Percentiles rank a stretch among this genome's conserved stretches.
Conservation (phyloP, 148 eudicot genomes). For the Rheum nobile region DNA sequence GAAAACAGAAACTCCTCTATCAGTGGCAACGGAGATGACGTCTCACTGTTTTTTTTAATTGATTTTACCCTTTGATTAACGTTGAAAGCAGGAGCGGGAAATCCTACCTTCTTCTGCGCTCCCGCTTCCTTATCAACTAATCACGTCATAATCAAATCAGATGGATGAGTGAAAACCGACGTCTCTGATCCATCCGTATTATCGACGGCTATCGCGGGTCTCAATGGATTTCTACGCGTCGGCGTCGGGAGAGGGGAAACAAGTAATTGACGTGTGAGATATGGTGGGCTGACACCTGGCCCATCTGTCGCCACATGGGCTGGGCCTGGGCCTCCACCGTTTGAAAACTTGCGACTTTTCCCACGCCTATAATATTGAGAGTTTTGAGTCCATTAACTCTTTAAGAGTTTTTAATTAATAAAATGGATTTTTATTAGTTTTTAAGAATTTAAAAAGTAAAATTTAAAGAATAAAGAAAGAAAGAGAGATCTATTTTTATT, state of each 20-base stretch:
- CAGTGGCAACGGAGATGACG: neutral
- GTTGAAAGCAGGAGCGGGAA: constrained; percentile 1
- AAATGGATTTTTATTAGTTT: too few species aligned
- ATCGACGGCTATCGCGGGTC: neutral
- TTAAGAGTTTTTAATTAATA: too few species aligned
- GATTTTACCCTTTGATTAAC: neutral
- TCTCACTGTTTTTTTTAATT: neutral
- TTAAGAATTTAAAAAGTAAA: too few species aligned
- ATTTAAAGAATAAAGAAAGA: too few species aligned
- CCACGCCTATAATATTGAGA: too few species aligned
- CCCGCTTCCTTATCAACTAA: neutral
- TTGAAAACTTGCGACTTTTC: neutral
- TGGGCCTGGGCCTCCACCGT: neutral
- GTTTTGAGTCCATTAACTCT: too few species aligned
- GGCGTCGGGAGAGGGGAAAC: neutral
- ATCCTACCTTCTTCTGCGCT: neutral
- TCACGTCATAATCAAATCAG: neutral
- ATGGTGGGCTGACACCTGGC: constrained; percentile 3
- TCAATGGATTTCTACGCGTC: constrained; percentile 1
- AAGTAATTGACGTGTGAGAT: constrained; percentile 1
- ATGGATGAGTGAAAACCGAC: neutral
- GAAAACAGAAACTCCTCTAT: neutral
- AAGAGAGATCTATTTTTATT: too few species aligned
- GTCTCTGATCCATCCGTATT: neutral
- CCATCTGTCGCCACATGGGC: neutral